Evolutionary conservation across 164 flowering plant genomes (phyloP).

Genomic region (Umbellularia californica): DNA sequence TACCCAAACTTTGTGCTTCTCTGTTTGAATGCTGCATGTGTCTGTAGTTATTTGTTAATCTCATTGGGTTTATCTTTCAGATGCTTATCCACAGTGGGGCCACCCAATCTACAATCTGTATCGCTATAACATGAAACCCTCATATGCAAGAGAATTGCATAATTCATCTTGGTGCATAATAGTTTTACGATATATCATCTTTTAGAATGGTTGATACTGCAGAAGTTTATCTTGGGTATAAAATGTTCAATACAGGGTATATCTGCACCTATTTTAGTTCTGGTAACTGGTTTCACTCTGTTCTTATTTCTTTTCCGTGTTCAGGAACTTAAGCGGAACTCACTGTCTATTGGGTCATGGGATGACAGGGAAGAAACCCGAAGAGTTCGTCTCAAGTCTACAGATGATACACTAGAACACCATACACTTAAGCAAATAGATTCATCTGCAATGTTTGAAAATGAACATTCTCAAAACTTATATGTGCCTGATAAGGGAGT

Average conservation of each 20-base stretch:
- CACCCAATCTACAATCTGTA: too few relatives aligned
- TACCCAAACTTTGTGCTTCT: too few relatives aligned
- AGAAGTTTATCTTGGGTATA: too few relatives aligned
- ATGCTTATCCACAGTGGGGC: too few relatives aligned
- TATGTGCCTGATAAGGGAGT: conserved; percentile 11
- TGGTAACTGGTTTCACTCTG: neutral
- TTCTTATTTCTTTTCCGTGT: neutral
- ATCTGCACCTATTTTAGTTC: neutral
- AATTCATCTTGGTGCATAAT: too few relatives aligned
- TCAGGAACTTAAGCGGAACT: conserved; percentile 37
- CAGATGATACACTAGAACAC: conserved; percentile 48
- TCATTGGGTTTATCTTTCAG: too few relatives aligned
- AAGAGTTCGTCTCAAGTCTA: conserved; percentile 71
- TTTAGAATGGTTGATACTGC: neutral
- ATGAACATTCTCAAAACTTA: conserved; percentile 14
- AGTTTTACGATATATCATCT: neutral
- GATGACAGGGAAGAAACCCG: conserved; percentile 59
- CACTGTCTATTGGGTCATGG: conserved; percentile 51
- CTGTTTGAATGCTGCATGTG: too few relatives aligned
- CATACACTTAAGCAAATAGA: conserved; percentile 32
- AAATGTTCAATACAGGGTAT: neutral
- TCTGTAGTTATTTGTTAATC: too few relatives aligned
- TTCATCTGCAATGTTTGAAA: conserved; percentile 27
- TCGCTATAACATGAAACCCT: too few relatives aligned
- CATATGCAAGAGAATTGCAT: too few relatives aligned